Evolutionary conservation across 495 filamentous ascomycete species (phyloP), one percentile per base, ranked within the genome.

Genomic region (Tirmania nivea): DNA sequence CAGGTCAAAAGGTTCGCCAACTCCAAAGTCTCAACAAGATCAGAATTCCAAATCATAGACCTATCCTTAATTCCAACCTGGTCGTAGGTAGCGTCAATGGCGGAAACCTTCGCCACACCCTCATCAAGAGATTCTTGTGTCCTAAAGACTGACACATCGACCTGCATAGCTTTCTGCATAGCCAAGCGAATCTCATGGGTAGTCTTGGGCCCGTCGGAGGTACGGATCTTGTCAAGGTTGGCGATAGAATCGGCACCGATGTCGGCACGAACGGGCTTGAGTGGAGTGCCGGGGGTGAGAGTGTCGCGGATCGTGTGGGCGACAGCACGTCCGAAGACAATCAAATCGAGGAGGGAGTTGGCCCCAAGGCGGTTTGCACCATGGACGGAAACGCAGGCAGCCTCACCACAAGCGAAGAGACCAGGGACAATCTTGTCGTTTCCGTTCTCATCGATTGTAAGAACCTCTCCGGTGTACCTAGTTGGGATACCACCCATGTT

Each of bases 401-500:
- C 86, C 74, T 96, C 89, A 72, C 89, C 89, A 67, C 86, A 93
- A 59, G 89, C 89, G 64, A 88, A 96, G 56, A 96, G 80, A 68
- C 89, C 89, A 53, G 86, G 85, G 17, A 96, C 90, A 60, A 92
- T 80, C 76, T 93, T 75, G 71, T 96, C 89, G 51, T 87, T 78
- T 59, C 89, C 90, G 42, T 68, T 65, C 65, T 78, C 77, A 62
- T 94, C 86, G 50, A 89, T 73, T 34, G 82, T 88, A 54, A 96
- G 67, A 60, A 95, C 89, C 70, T 96, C 87, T 67, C 89, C 89
- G 55, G 85, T 94, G 76, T 90, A 95, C 63, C 84, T 84, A 55
- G 89, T 96, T 49, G 89, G 89, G 63, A 95, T 94, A 74, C 89
- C 89, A 68, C 89, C 89, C 89, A 96, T 96, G 77, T 94, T 94